Percentiles rank a stretch among this genome's conserved stretches.
phyloP scores from a whole-genome alignment of 2,329 filamentous ascomycete species.

The Coniochaeta sp. region DNA sequence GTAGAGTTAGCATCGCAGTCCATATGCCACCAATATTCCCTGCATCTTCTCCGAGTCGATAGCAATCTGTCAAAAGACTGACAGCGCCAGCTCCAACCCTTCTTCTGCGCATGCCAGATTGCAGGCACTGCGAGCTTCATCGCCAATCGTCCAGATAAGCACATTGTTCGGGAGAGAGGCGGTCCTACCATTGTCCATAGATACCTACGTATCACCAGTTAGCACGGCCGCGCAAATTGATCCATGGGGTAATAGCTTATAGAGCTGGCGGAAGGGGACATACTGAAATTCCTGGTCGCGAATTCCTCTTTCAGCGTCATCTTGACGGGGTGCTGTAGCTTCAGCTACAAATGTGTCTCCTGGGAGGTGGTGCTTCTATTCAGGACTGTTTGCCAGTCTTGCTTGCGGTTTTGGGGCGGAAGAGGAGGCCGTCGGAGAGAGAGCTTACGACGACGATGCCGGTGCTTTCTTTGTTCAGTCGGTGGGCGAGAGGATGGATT shows the following conservation, averaged over 20 bases:
- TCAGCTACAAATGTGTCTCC: constrained; percentile 1
- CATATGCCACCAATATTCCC: constrained; percentile 1
- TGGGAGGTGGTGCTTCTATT: neutral
- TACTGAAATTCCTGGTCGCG: constrained; percentile 68
- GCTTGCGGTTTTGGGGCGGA: neutral
- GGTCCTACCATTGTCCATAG: constrained; percentile 66
- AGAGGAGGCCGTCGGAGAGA: too few relatives aligned
- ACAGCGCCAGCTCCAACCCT: neutral
- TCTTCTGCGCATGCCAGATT: too few relatives aligned
- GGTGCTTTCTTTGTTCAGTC: neutral
- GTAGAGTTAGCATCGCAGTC: constrained; percentile 11
- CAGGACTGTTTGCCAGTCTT: neutral
- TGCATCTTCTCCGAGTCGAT: neutral
- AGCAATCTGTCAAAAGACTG: neutral
- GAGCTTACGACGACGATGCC: constrained; percentile 2
- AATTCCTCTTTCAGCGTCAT: constrained; percentile 70
- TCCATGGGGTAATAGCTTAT: too few relatives aligned
- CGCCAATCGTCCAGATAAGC: neutral
- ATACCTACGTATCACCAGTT: constrained; percentile 60
- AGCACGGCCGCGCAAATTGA: too few relatives aligned
- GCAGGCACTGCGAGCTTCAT: too few relatives aligned
- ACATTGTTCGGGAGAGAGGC: neutral
- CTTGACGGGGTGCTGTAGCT: constrained; percentile 28
- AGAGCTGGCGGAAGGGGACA: constrained; percentile 23
- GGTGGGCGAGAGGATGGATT: neutral